phyloP scores from a whole-genome alignment of 23 red algal genomes.

The Rhodosorus marinus region DNA sequence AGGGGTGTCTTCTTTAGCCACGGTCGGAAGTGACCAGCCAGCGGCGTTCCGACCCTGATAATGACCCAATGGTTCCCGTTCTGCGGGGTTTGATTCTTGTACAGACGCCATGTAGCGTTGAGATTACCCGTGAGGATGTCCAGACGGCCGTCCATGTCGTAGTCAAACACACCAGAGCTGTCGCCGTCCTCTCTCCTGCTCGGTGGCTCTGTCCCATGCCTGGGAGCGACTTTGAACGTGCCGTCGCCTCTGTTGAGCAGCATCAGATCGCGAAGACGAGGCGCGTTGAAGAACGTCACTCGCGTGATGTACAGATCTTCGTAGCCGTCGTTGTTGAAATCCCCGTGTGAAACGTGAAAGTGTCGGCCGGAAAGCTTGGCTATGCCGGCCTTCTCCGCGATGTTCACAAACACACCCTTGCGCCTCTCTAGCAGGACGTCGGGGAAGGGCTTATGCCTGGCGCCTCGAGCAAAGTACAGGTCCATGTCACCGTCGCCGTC shows the following conservation, averaged over 20 bases:
- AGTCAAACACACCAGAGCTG: neutral
- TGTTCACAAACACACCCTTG: no score
- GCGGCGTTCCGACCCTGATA: slow-evolving; percentile 7
- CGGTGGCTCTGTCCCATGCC: neutral
- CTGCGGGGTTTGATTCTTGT: neutral
- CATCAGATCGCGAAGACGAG: slow-evolving; percentile 6
- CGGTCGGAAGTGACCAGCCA: no score
- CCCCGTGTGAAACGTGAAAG: no score
- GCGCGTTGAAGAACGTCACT: neutral
- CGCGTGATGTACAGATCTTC: slow-evolving; percentile 15
- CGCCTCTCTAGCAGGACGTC: no score
- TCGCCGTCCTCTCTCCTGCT: neutral
- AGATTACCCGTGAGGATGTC: slow-evolving; percentile 2
- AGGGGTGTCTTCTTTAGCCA: neutral
- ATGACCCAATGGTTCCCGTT: slow-evolving; percentile 1
- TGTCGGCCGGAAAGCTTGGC: no score
- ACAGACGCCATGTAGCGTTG: slow-evolving; percentile 5
- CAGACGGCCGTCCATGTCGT: neutral
- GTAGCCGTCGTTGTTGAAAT: slow-evolving; percentile 48
- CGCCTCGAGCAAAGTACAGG: slow-evolving; percentile 20
- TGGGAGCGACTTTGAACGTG: slow-evolving; percentile 5
- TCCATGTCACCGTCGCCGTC: slow-evolving; percentile 36
- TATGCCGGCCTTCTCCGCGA: no score
- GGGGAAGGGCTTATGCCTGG: no score
- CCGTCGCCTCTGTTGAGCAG: slow-evolving; percentile 23